A percentile compares a stretch with the other conserved stretches of the same genome.
Conservation (phyloP, 805 yeast genomes). For the Starmerella roubikii region DNA sequence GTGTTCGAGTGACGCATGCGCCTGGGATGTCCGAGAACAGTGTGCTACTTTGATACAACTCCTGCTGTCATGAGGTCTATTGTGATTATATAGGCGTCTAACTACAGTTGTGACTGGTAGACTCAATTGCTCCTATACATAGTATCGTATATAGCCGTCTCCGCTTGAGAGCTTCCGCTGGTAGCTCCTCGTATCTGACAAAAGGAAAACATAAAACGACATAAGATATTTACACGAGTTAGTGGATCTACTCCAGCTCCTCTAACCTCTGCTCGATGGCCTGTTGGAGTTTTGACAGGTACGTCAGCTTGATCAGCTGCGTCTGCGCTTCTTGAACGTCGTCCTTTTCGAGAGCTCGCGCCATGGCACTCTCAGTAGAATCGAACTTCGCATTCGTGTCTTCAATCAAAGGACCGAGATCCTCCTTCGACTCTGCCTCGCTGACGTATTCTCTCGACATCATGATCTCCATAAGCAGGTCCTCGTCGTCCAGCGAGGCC, state of each 20-base stretch:
- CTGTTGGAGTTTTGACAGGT: slow-evolving; percentile 66
- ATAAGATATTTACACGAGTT: neutral
- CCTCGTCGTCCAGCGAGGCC: slow-evolving; percentile 32
- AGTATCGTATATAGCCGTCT: too few species aligned
- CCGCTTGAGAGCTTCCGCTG: too few species aligned
- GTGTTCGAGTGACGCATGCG: too few species aligned
- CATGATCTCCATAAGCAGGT: slow-evolving; percentile 57
- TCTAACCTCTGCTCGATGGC: slow-evolving; percentile 40
- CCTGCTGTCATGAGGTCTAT: too few species aligned
- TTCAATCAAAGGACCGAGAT: slow-evolving; percentile 36
- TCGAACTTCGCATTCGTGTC: slow-evolving; percentile 41
- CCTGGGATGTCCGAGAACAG: too few species aligned
- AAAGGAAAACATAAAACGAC: too few species aligned
- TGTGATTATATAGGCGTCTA: too few species aligned
- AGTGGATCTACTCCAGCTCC: slow-evolving; percentile 1
- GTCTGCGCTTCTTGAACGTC: slow-evolving; percentile 48
- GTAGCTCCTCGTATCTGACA: too few species aligned
- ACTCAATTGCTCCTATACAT: too few species aligned
- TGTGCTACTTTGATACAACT: too few species aligned
- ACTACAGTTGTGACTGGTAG: too few species aligned
- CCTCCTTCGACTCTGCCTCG: slow-evolving; percentile 45
- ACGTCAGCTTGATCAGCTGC: slow-evolving; percentile 60
- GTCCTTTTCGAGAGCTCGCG: slow-evolving; percentile 32
- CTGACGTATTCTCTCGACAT: slow-evolving; percentile 78
- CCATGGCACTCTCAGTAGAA: slow-evolving; percentile 25